phyloP scores from a whole-genome alignment of 1,284 basidiomycete species.

The Cryptococcus sp. region DNA sequence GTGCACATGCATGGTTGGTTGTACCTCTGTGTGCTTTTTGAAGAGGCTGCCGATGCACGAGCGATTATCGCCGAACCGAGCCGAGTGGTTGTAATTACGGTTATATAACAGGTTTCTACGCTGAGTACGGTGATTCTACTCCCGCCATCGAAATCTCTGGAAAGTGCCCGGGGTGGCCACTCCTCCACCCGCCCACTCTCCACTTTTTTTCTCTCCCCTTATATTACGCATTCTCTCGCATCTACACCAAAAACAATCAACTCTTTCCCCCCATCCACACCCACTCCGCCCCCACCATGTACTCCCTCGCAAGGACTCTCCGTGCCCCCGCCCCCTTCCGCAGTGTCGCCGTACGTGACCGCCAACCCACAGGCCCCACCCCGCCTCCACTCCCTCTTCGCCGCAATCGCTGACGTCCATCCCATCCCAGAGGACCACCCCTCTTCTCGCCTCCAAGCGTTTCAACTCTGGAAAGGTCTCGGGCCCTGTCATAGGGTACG shows the following conservation, averaged over 20 bases:
- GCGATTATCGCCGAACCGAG: not conserved
- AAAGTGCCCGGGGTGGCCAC: not conserved
- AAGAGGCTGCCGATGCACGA: no score
- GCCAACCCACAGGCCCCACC: not conserved
- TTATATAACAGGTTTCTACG: no score
- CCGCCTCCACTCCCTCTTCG: not conserved
- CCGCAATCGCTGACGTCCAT: conserved; percentile 6
- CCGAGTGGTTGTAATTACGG: no score
- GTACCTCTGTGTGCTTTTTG: no score
- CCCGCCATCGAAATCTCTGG: not conserved
- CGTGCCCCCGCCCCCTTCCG: conserved; percentile 13
- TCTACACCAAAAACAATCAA: not conserved
- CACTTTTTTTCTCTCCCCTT: not conserved
- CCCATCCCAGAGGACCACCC: conserved; percentile 29
- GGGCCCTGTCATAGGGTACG: conserved; percentile 52
- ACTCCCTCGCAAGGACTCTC: conserved; percentile 15
- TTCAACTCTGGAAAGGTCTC: conserved; percentile 53
- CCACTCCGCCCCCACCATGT: conserved; percentile 9
- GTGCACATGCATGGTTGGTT: not conserved
- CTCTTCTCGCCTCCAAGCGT: conserved; percentile 41
- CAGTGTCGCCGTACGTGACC: conserved; percentile 15
- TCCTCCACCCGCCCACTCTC: not conserved
- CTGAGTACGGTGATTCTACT: conserved; percentile 1
- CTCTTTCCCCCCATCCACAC: not conserved
- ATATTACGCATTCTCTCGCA: not conserved